Percentiles rank a stretch among this genome's conserved stretches.
These are phyloP conservation scores for Xanthoceras sorbifolium DNA, from an alignment of 345 rosid genomes.

Conservation along the genomic window DNA sequence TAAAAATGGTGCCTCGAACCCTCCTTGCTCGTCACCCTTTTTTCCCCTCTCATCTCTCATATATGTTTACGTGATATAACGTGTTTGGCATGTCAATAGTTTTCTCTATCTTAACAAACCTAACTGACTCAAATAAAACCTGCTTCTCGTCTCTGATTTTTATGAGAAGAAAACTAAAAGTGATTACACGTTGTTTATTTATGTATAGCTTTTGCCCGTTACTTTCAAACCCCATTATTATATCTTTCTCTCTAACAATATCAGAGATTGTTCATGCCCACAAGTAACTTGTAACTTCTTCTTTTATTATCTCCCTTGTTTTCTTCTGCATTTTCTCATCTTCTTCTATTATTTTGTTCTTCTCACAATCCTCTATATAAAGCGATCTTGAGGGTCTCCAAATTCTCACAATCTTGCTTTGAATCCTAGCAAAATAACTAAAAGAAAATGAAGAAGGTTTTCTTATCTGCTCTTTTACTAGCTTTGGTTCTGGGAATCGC, in stretches of 20 bases:
- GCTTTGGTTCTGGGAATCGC: conserved; percentile 45
- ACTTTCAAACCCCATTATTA: conserved; percentile 18
- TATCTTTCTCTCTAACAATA: conserved; percentile 8
- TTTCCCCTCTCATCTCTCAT: background rate
- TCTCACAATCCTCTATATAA: conserved; percentile 34
- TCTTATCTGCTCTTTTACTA: conserved; percentile 39
- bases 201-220: conserved; percentile 15
- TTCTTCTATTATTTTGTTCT: background rate
- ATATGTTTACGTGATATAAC: conserved; percentile 19
- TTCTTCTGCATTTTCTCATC: conserved; percentile 3
- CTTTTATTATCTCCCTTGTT: conserved; percentile 20
- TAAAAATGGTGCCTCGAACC: conserved; percentile 21
- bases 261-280: conserved; percentile 35
- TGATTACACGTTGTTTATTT: conserved; percentile 18
- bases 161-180: background rate
- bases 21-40: background rate
- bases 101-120: background rate
- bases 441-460: conserved; percentile 29
- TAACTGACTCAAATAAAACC: background rate
- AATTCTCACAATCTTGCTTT: background rate
- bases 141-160: background rate
- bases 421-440: background rate
- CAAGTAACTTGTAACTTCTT: conserved; percentile 53
- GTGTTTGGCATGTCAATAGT: conserved; percentile 33
- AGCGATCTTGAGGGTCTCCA: background rate